Percentiles rank a stretch among this genome's conserved stretches.
phyloP scores from a whole-genome alignment of 768 basidiomycete species.

The Tylopilus sp. region DNA sequence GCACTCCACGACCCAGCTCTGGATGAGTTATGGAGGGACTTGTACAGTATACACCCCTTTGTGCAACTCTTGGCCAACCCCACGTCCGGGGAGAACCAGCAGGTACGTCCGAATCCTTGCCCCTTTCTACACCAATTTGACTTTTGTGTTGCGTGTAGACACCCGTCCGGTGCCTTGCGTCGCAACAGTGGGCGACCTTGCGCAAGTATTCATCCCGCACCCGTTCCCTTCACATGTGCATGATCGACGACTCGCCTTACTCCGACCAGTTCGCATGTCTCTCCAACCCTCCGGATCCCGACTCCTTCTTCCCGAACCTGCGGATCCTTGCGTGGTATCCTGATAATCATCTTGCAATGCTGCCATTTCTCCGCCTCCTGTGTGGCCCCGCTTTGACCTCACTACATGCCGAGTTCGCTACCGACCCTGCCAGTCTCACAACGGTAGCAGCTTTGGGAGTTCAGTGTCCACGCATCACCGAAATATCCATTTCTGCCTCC shows the following conservation, averaged over 20 bases:
- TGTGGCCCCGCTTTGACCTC: slow-evolving; percentile 22
- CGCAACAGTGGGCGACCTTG: slow-evolving; percentile 17
- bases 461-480: slow-evolving; percentile 18
- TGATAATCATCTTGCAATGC: slow-evolving; percentile 14
- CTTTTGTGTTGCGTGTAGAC: background rate
- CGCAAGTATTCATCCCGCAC: slow-evolving; percentile 20
- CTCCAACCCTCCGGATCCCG: slow-evolving; percentile 9
- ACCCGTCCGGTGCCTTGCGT: background rate
- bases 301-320: slow-evolving; percentile 23
- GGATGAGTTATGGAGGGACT: slow-evolving; percentile 23
- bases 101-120: slow-evolving; percentile 9
- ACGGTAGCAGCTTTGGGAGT: slow-evolving; percentile 11
- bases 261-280: slow-evolving; percentile 10
- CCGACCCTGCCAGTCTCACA: slow-evolving; percentile 15
- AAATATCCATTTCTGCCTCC: slow-evolving; percentile 15
- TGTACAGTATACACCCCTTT: slow-evolving; percentile 23
- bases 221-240: slow-evolving; percentile 19
- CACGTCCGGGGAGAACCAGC: background rate
- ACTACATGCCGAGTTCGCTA: slow-evolving; percentile 18
- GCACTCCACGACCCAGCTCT: slow-evolving; percentile 21
- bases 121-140: background rate
- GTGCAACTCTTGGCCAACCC: slow-evolving; percentile 11
- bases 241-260: slow-evolving; percentile 16
- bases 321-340: slow-evolving; percentile 22
- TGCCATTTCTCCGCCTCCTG: slow-evolving; percentile 22